Evolutionary conservation across 306 rosid genomes (phyloP).

Genomic region (Chamaecrista fasciculata): DNA sequence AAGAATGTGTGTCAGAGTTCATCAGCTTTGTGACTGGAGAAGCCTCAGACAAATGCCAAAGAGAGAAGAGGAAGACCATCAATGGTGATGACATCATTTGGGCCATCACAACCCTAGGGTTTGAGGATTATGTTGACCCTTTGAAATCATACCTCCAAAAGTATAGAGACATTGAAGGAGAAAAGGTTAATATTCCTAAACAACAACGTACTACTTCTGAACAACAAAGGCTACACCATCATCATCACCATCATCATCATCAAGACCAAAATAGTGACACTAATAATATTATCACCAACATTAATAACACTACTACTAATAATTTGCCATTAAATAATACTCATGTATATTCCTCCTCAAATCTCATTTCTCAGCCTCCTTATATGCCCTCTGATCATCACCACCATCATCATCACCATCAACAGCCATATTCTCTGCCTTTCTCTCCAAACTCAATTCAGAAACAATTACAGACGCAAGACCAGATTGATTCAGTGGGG

Average conservation of each 20-base stretch:
- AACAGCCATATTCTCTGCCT: slow-evolving; percentile 47
- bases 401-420: slow-evolving; percentile 40
- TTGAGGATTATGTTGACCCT: slow-evolving; percentile 66
- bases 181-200: slow-evolving; percentile 60
- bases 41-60: slow-evolving; percentile 72
- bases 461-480: slow-evolving; percentile 54
- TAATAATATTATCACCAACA: slow-evolving; percentile 28
- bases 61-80: slow-evolving; percentile 72
- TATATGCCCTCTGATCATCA: slow-evolving; percentile 42
- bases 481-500: slow-evolving; percentile 50
- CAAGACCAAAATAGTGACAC: slow-evolving; percentile 30
- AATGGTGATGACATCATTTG: slow-evolving; percentile 73
- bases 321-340: slow-evolving; percentile 24
- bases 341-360: slow-evolving; percentile 49
- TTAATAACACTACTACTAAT: slow-evolving; percentile 30
- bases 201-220: slow-evolving; percentile 52
- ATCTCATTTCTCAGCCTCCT: slow-evolving; percentile 49
- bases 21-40: slow-evolving; percentile 73
- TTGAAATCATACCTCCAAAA: slow-evolving; percentile 59
- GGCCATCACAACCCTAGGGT: slow-evolving; percentile 74
- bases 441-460: slow-evolving; percentile 56
- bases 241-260: neutral
- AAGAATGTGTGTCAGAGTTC: slow-evolving; percentile 81
- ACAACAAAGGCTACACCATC: slow-evolving; percentile 43
- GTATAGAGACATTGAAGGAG: slow-evolving; percentile 70